Evolutionary conservation across 2,329 filamentous ascomycete species (phyloP), one percentile per base, ranked within the genome.

Genomic region (Penicillium vulpinum): DNA sequence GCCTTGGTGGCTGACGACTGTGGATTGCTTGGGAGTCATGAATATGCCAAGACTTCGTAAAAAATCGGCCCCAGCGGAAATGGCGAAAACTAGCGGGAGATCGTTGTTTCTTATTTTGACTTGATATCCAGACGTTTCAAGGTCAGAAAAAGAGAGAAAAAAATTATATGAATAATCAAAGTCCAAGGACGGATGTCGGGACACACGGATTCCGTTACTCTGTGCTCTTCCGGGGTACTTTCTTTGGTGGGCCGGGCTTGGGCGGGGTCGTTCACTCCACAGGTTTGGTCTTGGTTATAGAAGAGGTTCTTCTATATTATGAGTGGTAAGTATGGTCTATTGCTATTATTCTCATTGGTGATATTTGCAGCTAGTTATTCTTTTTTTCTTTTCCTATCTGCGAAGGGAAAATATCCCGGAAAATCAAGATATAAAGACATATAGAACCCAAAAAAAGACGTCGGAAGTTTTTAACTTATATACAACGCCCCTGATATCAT

Each of bases 11-110:
- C 62, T 44, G 53, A 44, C 39, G 31, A 59, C 21, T 48, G 56
- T 36, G 51, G 51, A 62, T 61, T 59, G 59, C 57, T 39, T 36
- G 18, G 39, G 45, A 38, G 26, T 58, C 49, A 56, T 54, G 48
- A 55, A 49, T 41, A 52, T 31, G 62, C 62, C 62, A 65, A 65
- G 61, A 58, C 61, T 47, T 57, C 44, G 28, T 15, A 22, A 28
- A 49, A 29, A 44, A 46, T 11, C 47, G 28, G 43, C 28, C 55
- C 18, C 35, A n/a, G 31, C 18, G 46, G 52, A 16, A 35, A 43
- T 59, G 31, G 51, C 22, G 21, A 48, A n/a, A n/a, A 38, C 39
- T 52, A 43, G 38, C 29, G 38, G 52, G 29, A 36, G 46, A 55
- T 55, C 52, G n/a, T 18, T 50, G 28, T 51, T 55, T 43, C 45